Conservation (phyloP, 768 basidiomycete genomes). For the Xanthoconium purpureum region DNA sequence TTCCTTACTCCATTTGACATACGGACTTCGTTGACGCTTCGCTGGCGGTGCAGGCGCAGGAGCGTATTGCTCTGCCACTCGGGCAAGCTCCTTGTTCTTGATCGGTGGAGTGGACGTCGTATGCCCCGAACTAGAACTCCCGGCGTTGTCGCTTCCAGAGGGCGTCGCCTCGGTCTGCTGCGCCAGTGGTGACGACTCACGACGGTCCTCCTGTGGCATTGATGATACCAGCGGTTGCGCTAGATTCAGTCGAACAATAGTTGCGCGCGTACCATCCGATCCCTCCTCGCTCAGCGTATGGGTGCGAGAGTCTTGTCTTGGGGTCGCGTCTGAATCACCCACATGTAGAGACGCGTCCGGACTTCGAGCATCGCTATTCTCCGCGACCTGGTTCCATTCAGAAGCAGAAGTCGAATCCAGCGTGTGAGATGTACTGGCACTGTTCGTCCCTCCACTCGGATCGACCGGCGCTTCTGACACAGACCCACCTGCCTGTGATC, state of each 20-base stretch:
- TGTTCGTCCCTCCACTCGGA: slow-evolving; percentile 19
- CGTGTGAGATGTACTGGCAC: neutral
- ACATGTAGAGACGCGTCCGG: neutral
- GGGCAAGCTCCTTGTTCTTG: slow-evolving; percentile 22
- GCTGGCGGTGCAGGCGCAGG: slow-evolving; percentile 16
- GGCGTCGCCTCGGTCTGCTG: slow-evolving; percentile 9
- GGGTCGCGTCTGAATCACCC: slow-evolving; percentile 16
- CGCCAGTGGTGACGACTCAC: slow-evolving; percentile 4
- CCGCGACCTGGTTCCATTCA: neutral
- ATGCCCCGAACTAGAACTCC: neutral
- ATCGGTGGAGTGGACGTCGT: neutral
- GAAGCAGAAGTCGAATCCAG: slow-evolving; percentile 5
- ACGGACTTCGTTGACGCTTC: slow-evolving; percentile 38
- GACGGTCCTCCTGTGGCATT: neutral
- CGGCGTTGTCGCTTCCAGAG: slow-evolving; percentile 1
- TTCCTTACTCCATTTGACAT: slow-evolving; percentile 43
- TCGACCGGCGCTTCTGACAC: slow-evolving; percentile 14
- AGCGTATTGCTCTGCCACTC: slow-evolving; percentile 31
- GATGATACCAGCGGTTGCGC: neutral
- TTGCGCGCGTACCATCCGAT: neutral
- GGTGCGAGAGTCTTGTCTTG: slow-evolving; percentile 11
- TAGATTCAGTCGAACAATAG: neutral
- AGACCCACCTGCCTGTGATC: neutral
- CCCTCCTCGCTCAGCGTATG: slow-evolving; percentile 1
- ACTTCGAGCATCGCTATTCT: neutral